Evolutionary conservation across 345 rosid species (phyloP).

Genomic region (Arabidopsis suecica): DNA sequence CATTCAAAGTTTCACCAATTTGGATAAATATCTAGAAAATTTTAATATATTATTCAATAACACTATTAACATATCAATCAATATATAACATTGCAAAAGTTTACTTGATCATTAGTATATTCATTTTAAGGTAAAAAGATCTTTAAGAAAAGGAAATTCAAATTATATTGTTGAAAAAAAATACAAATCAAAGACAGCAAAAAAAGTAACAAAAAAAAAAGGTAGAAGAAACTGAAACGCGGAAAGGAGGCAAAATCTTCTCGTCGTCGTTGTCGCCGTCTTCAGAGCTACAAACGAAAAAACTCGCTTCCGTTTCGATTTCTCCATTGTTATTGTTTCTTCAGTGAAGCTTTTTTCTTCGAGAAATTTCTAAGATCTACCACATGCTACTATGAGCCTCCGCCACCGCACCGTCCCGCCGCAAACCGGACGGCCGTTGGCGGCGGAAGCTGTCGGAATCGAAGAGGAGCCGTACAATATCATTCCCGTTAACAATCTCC

Average conservation of each 20-base stretch:
- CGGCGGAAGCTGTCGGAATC: slow-evolving; percentile 40
- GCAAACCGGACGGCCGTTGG: slow-evolving; percentile 45
- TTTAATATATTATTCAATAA: no score
- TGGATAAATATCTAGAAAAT: no score
- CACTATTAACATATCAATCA: no score
- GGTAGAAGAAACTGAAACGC: slow-evolving; percentile 39
- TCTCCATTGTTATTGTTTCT: slow-evolving; percentile 27
- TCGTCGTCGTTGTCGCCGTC: slow-evolving; percentile 36
- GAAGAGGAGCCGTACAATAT: slow-evolving; percentile 76
- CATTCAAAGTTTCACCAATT: no score
- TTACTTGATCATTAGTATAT: background rate
- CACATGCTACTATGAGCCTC: slow-evolving; percentile 51
- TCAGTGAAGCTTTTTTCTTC: slow-evolving; percentile 22
- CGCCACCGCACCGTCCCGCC: slow-evolving; percentile 52
- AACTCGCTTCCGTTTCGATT: slow-evolving; percentile 16
- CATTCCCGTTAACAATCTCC: slow-evolving; percentile 90
- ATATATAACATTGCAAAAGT: no score
- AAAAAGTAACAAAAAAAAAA: no score
- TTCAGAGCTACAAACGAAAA: slow-evolving; percentile 11
- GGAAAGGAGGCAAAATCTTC: slow-evolving; percentile 39
- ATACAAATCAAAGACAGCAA: background rate
- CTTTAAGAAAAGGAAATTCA: slow-evolving; percentile 3
- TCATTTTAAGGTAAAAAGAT: background rate
- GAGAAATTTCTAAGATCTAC: slow-evolving; percentile 22
- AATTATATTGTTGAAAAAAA: background rate